Base-by-base conservation (phyloP, 495 filamentous ascomycete genomes). In the Penicillium crystallinum region DNA sequence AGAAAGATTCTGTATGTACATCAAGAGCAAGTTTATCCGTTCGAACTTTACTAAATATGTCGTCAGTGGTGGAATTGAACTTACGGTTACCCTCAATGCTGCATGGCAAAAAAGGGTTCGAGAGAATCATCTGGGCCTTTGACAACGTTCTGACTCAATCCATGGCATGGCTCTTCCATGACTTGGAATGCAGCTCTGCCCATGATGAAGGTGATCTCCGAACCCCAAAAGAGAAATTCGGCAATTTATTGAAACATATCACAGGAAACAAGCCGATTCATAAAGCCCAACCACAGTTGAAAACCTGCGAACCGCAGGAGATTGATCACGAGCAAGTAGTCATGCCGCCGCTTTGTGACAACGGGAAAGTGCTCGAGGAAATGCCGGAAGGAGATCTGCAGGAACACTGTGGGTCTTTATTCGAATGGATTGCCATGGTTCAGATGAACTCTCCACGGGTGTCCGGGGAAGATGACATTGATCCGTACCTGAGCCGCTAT, bases 51-150 rank as follows among this genome's bases (percentile, higher is more conserved):
- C 52, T 55, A 50, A 53, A 25, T 1, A 52, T 25, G 9, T 14
- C 30, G 42, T 6, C 53, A 93, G 91, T 86, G 18, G 81, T 98
- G 40, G 84, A 96, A 62, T 73, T 91, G 31, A 85, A 97, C 46
- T 78, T 98, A 14, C 81, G 89, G 5, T 75, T 79, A 23, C 83
- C 87, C 0, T 88, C 85, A 10, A 96, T 96, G 89, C 63, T 90
- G 7, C 89, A 89, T 59, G 93, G 92, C 23, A 96, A 92, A 67
- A 95, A 93, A 58, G 88, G 86, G 0, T 97, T 97, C 54, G 86
- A 95, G 52, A 81, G 90, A 37, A 79, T 97, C 34, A 72, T 88
- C 12, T 90, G 90, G 74, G 90, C 90, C 11, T 91, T 86, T 67
- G 83, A 88, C 52, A 91, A 95, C 55, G 88, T 89, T 31, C 75